Percentiles rank a stretch among this genome's conserved stretches.
Conservation (phyloP, 1,139 yeast genomes). For the Zhuliangozyma parablackwelliae region DNA sequence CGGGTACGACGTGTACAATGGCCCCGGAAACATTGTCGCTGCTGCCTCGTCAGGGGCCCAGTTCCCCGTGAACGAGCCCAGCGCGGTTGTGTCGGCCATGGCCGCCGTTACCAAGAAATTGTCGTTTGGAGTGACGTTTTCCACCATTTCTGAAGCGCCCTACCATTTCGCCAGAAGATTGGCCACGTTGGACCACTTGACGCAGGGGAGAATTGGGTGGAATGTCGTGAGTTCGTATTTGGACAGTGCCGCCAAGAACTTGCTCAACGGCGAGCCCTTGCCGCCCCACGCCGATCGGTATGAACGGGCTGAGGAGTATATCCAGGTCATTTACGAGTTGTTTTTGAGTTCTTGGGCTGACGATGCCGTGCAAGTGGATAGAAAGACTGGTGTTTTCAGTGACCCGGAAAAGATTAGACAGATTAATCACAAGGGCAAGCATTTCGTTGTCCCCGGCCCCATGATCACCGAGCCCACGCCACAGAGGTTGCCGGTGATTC, state of each 20-base stretch:
- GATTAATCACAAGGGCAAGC: slow-evolving; percentile 36
- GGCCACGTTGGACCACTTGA: slow-evolving; percentile 38
- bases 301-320: slow-evolving; percentile 35
- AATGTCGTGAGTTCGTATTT: slow-evolving; percentile 36
- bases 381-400: slow-evolving; percentile 24
- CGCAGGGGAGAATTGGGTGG: slow-evolving; percentile 46
- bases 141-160: slow-evolving; percentile 41
- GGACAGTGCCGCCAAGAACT: slow-evolving; percentile 36
- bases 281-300: slow-evolving; percentile 37
- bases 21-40: slow-evolving; percentile 31
- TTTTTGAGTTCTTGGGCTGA: slow-evolving; percentile 42
- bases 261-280: slow-evolving; percentile 25
- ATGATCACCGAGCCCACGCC: slow-evolving; percentile 39
- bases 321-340: slow-evolving; percentile 35
- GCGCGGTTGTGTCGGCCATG: slow-evolving; percentile 37
- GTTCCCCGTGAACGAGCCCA: slow-evolving; percentile 41
- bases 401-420: slow-evolving; percentile 38
- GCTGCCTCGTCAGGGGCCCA: slow-evolving; percentile 40
- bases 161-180: slow-evolving; percentile 39
- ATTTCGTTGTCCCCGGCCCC: slow-evolving; percentile 44
- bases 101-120: slow-evolving; percentile 39
- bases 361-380: slow-evolving; percentile 34
- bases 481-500: slow-evolving; percentile 41
- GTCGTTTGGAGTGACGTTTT: slow-evolving; percentile 39
- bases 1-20: slow-evolving; percentile 39